Percentiles rank a stretch among this genome's conserved stretches.
Evolutionary conservation across 805 yeast genomes (phyloP).

Genomic region (Blastobotrys attinorum): DNA sequence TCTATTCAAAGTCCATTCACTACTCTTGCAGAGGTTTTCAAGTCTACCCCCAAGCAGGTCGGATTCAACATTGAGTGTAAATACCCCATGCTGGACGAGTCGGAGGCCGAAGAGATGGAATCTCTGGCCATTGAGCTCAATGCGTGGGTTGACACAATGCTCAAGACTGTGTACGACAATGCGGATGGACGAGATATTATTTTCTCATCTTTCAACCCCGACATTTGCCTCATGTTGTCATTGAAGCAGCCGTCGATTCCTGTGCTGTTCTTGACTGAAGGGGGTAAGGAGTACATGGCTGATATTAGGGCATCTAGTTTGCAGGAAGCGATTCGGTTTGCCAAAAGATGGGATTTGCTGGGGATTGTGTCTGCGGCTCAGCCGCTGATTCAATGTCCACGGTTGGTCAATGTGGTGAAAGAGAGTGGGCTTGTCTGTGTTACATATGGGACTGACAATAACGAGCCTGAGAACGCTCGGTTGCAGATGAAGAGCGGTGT

Average conservation of each 20-base stretch:
- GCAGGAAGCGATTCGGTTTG: constrained; percentile 86
- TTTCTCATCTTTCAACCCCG: constrained; percentile 92
- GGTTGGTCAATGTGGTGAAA: constrained; percentile 85
- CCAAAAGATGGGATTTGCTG: constrained; percentile 80
- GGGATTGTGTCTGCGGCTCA: constrained; percentile 88
- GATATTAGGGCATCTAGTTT: constrained; percentile 81
- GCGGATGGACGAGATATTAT: constrained; percentile 76
- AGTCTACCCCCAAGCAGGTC: constrained; percentile 69
- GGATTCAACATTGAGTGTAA: constrained; percentile 94
- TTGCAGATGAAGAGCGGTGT: constrained; percentile 90
- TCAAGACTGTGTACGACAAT: constrained; percentile 70
- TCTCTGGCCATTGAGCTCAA: constrained; percentile 76
- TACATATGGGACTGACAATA: constrained; percentile 80
- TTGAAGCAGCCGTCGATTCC: constrained; percentile 93
- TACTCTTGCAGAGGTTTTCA: constrained; percentile 75
- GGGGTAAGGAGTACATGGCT: constrained; percentile 80
- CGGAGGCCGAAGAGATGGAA: constrained; percentile 82
- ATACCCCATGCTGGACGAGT: constrained; percentile 93
- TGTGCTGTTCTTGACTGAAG: constrained; percentile 79
- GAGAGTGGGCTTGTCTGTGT: constrained; percentile 87
- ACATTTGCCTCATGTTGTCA: constrained; percentile 74
- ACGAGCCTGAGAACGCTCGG: constrained; percentile 74
- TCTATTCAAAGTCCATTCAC: constrained; percentile 90
- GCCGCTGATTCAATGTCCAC: constrained; percentile 81
- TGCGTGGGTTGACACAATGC: constrained; percentile 79